phyloP scores from a whole-genome alignment of 2,329 filamentous ascomycete species.

The Arthrobotrys conoides region DNA sequence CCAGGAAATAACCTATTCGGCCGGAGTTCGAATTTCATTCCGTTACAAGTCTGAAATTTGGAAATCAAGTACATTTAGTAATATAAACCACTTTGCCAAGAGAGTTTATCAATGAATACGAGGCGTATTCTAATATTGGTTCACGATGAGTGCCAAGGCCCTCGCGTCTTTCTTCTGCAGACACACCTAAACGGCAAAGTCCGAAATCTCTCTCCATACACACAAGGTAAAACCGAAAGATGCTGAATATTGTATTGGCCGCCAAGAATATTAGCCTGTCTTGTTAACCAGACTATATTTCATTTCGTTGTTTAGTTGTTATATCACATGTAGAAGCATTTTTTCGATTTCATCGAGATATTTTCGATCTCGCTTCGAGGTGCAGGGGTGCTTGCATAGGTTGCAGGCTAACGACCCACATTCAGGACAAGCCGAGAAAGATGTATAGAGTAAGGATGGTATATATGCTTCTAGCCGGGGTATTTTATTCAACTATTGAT shows the following conservation, averaged over 20 bases:
- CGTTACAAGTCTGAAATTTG: neutral
- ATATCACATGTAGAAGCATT: neutral
- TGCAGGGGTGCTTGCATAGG: neutral
- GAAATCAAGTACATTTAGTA: neutral
- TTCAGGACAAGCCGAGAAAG: neutral
- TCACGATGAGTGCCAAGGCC: constrained; percentile 10
- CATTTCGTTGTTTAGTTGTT: neutral
- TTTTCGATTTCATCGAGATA: constrained; percentile 9
- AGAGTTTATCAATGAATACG: constrained; percentile 12
- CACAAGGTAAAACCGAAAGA: neutral
- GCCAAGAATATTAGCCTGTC: neutral
- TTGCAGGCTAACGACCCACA: neutral
- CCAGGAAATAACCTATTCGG: neutral
- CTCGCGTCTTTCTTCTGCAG: neutral
- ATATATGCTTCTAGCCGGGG: neutral
- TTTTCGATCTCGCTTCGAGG: constrained; percentile 22
- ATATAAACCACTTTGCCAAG: constrained; percentile 6
- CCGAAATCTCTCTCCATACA: neutral
- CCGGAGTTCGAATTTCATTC: neutral
- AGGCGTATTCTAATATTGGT: constrained; percentile 1
- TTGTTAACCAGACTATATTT: neutral
- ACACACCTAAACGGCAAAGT: constrained; percentile 3
- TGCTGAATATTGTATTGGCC: no score
- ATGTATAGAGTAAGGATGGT: neutral
- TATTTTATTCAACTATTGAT: no score